Conservation (phyloP, 768 basidiomycete species). For the Cantharellus cinnabarinus region DNA sequence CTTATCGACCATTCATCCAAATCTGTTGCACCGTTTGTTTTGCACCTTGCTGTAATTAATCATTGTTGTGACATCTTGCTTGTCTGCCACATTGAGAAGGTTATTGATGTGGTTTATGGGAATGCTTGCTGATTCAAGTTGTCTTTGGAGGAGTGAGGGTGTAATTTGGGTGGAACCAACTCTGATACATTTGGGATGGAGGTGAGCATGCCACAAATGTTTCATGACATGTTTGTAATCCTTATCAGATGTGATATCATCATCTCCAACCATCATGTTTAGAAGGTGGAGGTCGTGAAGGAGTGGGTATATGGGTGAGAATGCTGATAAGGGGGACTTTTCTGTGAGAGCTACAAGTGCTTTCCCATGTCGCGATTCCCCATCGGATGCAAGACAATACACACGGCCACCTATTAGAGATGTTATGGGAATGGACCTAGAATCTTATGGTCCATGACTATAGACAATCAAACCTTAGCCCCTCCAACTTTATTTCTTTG, state of each 20-base stretch:
- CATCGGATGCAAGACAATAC: conserved; percentile 14
- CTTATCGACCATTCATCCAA: no score
- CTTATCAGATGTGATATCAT: conserved; percentile 20
- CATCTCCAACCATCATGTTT: conserved; percentile 17
- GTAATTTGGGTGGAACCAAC: conserved; percentile 14
- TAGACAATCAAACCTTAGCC: no score
- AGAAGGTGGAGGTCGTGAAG: conserved; percentile 12
- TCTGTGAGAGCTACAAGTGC: conserved; percentile 14
- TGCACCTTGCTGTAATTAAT: no score
- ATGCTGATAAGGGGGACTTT: conserved; percentile 7
- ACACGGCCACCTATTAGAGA: neutral
- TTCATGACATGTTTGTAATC: conserved; percentile 21
- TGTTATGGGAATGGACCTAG: no score
- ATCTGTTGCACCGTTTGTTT: no score
- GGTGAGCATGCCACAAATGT: conserved; percentile 14
- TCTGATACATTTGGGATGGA: conserved; percentile 12
- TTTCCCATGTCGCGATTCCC: conserved; percentile 14
- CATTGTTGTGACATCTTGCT: conserved; percentile 17
- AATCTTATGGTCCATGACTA: no score
- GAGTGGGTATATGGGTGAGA: conserved; percentile 13
- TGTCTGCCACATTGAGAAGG: conserved; percentile 16
- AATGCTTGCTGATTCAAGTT: conserved; percentile 10
- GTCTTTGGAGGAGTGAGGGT: conserved; percentile 10
- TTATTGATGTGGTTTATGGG: conserved; percentile 5
- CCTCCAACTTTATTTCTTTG: no score